Evolutionary conservation across 768 basidiomycete species (phyloP).

Genomic region (Russula virescens): DNA sequence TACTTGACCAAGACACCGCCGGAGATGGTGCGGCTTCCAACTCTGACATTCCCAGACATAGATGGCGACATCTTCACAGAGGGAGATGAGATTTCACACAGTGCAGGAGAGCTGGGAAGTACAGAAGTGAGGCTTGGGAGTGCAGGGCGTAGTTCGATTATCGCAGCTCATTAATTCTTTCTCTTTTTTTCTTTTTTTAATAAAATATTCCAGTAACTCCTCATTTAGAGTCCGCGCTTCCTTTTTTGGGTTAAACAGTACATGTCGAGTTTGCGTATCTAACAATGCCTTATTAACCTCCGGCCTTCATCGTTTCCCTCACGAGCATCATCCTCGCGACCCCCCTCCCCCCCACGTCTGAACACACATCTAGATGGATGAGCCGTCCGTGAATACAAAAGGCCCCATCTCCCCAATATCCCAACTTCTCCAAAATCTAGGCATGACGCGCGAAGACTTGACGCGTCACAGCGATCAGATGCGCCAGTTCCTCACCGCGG

Average conservation of each 20-base stretch:
- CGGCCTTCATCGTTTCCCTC: neutral
- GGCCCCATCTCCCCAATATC: slow-evolving; percentile 56
- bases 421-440: slow-evolving; percentile 61
- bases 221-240: slow-evolving; percentile 16
- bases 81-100: slow-evolving; percentile 44
- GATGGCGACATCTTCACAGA: slow-evolving; percentile 49
- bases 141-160: slow-evolving; percentile 48
- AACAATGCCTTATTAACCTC: too few relatives aligned
- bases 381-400: neutral
- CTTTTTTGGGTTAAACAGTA: slow-evolving; percentile 4
- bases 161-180: neutral
- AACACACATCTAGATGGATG: slow-evolving; percentile 4
- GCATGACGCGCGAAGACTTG: slow-evolving; percentile 74
- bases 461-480: slow-evolving; percentile 68
- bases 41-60: slow-evolving; percentile 61
- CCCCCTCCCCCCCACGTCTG: neutral
- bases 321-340: too few relatives aligned
- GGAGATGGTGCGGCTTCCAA: slow-evolving; percentile 62
- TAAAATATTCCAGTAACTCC: neutral
- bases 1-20: slow-evolving; percentile 77
- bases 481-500: slow-evolving; percentile 67
- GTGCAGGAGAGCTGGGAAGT: slow-evolving; percentile 49
- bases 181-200: too few relatives aligned
- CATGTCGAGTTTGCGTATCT: too few relatives aligned
- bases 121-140: slow-evolving; percentile 67